These are phyloP conservation scores for Citrus australasica DNA, from an alignment of 345 rosid genomes.

Conservation along the genomic window DNA sequence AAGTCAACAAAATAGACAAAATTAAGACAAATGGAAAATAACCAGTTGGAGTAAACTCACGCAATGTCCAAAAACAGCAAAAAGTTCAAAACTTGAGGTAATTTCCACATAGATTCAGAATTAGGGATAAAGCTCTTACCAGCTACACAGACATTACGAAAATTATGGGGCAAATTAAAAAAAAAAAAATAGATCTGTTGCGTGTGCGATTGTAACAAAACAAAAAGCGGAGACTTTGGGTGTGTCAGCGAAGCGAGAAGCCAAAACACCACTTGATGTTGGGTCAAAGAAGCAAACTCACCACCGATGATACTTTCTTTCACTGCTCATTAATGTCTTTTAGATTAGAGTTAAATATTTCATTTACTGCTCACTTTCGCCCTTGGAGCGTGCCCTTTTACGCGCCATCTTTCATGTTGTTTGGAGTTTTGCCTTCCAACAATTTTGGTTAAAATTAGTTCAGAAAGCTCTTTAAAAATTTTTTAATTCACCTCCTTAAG, in stretches of 20 bases:
- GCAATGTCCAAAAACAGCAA: conserved; percentile 4
- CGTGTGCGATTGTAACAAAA: background rate
- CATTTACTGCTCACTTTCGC: background rate
- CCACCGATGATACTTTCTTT: background rate
- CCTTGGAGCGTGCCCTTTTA: background rate
- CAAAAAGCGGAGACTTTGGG: conserved; percentile 2
- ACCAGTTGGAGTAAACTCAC: conserved; percentile 16
- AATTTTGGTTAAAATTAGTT: no score
- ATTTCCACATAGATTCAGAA: background rate
- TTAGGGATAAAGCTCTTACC: conserved; percentile 19
- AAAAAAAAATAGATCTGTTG: background rate
- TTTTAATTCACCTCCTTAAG: no score
- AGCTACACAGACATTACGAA: background rate
- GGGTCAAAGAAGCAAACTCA: conserved; percentile 9
- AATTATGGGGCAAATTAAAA: background rate
- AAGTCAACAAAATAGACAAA: conserved; percentile 19
- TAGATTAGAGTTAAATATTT: background rate
- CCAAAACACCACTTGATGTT: background rate
- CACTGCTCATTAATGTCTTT: background rate
- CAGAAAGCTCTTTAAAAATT: no score
- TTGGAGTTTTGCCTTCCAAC: no score
- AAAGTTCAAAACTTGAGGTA: conserved; percentile 20
- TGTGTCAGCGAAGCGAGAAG: background rate
- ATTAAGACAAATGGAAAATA: conserved; percentile 14
- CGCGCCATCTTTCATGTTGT: background rate